Evolutionary conservation across 768 basidiomycete genomes (phyloP), one percentile per base, ranked within the genome.

Genomic region (Neoboletus brunneissimus): DNA sequence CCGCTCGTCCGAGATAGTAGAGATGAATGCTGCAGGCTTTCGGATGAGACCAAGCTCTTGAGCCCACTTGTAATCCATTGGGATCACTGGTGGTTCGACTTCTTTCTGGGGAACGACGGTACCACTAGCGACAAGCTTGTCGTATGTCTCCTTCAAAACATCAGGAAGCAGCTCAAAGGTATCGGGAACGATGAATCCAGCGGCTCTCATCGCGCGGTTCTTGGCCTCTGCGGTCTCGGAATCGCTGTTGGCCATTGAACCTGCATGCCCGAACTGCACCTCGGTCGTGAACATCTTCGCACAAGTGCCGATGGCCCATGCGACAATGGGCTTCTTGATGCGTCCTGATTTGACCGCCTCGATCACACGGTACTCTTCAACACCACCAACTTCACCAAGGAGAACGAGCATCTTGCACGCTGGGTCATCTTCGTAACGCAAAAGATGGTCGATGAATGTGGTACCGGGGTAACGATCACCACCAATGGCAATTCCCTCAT

Each of bases 11-110:
- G 94, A 97, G 76, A 98, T 99, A 62, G 97, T 97, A 32, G 94
- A 97, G 79, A 97, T 96, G 81, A 96, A 97, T 3, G 97, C 94
- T 38, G 96, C 95, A 20, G 95, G 97, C 78, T 98, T 98, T 72
- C 96, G 89, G 78, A 98, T 95, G 70, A 99, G 86, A 55, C 96
- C 96, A 53, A 98, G 87, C 77, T 97, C 94, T 77, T 95, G 92
- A 35, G 95, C 95, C 96, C 96, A 98, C 81, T 98, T 98, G 87
- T 98, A 99, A 77, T 99, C 96, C 93, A 98, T 98, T n/a, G 96
- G 96, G 71, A 98, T 98, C 55, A 90, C 86, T 11, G 96, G 96
- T 5, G 95, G 94, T 23, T 94, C 91, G 53, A 86, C 78, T 79
- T 99, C 96, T 37, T 75, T 65, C 78, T 86, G 79, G 61, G 85